Evolutionary conservation across 2,329 filamentous ascomycete species (phyloP).

Genomic region (Paecilomyces niveus): DNA sequence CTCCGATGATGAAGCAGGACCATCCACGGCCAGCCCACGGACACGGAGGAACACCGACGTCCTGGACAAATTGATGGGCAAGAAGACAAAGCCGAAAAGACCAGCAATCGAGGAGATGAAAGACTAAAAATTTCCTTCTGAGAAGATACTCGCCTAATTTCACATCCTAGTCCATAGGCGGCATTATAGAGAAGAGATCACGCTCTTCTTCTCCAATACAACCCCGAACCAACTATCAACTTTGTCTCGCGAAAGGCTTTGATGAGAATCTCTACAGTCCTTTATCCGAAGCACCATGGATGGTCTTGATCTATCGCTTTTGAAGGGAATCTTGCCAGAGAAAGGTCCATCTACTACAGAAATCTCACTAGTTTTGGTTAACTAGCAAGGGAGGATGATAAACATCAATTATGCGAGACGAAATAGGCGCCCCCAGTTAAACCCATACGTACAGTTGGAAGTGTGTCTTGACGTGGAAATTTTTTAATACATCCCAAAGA

Average conservation of each 20-base stretch:
- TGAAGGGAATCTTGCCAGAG: neutral
- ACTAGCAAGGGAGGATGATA: neutral
- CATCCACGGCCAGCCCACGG: slow-evolving; percentile 7
- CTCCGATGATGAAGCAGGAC: slow-evolving; percentile 5
- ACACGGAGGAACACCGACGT: slow-evolving; percentile 19
- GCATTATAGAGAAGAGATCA: no score
- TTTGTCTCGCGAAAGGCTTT: no score
- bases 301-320: neutral
- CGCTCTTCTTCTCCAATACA: no score
- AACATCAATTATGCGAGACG: neutral
- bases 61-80: slow-evolving; percentile 31
- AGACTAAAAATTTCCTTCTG: slow-evolving; percentile 10
- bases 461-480: neutral
- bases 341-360: neutral
- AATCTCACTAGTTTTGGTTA: neutral
- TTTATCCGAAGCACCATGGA: neutral
- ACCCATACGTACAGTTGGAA: slow-evolving; percentile 1
- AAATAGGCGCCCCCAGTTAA: slow-evolving; percentile 1
- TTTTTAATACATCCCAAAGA: slow-evolving; percentile 5
- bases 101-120: slow-evolving; percentile 32
- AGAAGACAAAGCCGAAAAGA: slow-evolving; percentile 19
- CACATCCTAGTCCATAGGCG: no score
- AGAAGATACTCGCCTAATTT: neutral
- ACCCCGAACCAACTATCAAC: no score
- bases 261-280: neutral